Evolutionary conservation across 2,329 filamentous ascomycete species (phyloP).

Genomic region (Nemania sp.): DNA sequence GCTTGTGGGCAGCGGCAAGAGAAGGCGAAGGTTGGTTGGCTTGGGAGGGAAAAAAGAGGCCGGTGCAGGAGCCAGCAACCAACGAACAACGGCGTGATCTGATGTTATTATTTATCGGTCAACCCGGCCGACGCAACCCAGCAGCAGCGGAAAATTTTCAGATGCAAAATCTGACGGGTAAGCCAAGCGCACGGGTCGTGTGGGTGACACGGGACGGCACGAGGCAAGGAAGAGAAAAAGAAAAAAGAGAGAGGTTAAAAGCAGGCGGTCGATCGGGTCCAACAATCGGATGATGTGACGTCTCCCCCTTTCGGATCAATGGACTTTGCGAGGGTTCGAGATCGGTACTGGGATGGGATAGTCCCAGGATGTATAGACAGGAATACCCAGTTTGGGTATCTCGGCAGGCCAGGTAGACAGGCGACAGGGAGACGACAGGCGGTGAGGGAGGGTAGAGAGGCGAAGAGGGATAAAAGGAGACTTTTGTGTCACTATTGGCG

Average conservation of each 20-base stretch:
- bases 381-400: slow-evolving; percentile 7
- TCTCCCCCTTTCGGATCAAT: slow-evolving; percentile 9
- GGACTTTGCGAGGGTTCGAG: slow-evolving; percentile 5
- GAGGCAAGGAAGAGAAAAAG: background rate
- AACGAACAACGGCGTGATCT: slow-evolving; percentile 13
- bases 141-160: background rate
- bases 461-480: background rate
- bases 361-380: slow-evolving; percentile 8
- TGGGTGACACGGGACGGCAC: slow-evolving; percentile 28
- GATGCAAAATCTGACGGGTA: slow-evolving; percentile 15
- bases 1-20: slow-evolving; percentile 26
- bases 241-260: background rate
- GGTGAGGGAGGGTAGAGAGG: background rate
- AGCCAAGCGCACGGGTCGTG: slow-evolving; percentile 17
- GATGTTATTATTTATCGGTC: slow-evolving; percentile 3
- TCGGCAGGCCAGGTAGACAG: slow-evolving; percentile 1
- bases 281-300: slow-evolving; percentile 26
- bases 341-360: background rate
- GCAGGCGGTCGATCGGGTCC: background rate
- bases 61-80: background rate
- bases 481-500: slow-evolving; percentile 9
- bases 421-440: background rate
- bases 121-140: slow-evolving; percentile 5
- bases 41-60: slow-evolving; percentile 9
- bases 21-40: slow-evolving; percentile 34